Evolutionary conservation across 1,139 yeast species (phyloP), one percentile per base, ranked within the genome.

Genomic region (Hyphopichia pseudoburtonii): DNA sequence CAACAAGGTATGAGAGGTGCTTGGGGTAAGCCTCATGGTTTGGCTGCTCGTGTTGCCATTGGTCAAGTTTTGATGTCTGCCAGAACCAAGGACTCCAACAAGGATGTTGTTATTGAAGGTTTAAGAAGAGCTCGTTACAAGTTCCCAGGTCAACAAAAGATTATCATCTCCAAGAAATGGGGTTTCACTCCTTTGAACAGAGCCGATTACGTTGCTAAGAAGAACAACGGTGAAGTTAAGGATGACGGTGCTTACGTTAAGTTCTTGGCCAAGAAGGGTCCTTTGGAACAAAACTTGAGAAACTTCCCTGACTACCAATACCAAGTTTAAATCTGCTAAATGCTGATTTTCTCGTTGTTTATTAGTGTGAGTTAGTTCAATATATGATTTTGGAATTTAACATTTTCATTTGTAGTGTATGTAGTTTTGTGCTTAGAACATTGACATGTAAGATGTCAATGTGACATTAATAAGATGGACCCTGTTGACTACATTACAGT

Each of bases 1-100:
- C 98, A 92, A 82, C 97, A 94, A 81, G 98, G 98, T 88, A 92
- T 92, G 98, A 90, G 98, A 87, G 95, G 95, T 83, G 98, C 98
- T 70, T 92, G 97, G 97, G 98, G 98, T 87, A 92, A 92, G 81
- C 98, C 98, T 66, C 96, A 90, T 66, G 98, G 98, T 81, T 83
- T 90, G 68, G 98, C 97, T 63, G 98, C 98, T 66, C 90, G 98
- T 78, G 98, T 92, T 70, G 79, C 79, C 78, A 92, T 92, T 75
- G 98, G 98, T 69, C 98, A 92, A 81, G 84, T 92, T 72, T 84
- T 92, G 72, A 83, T 92, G 79, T 92, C 98, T 59, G 90, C 89
- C 72, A 90, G 98, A 82, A 87, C 97, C 76, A 92, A 84, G 82
- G 98, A 92, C 77, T 76, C 83, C 66, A 89, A 89, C 95, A 88